These are phyloP conservation scores for Jacaranda copaia DNA, from an alignment of 257 asterid genomes.

Conservation along the genomic window DNA sequence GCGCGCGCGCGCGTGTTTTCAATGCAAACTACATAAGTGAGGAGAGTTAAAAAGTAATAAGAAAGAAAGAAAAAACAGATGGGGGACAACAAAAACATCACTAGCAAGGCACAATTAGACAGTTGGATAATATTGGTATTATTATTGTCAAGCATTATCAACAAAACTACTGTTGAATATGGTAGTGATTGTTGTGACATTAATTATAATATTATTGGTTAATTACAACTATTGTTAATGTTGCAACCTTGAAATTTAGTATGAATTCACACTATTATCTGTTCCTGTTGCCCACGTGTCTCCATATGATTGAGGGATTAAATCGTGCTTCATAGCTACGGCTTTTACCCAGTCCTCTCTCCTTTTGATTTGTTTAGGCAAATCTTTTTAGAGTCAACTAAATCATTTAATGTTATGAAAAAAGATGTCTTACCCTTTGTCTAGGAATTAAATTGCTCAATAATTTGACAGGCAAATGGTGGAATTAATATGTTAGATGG, in stretches of 20 bases:
- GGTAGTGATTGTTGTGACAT: conserved; percentile 32
- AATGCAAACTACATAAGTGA: too few relatives aligned
- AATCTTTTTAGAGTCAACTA: conserved; percentile 47
- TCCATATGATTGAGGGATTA: conserved; percentile 23
- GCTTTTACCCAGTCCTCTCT: conserved; percentile 1
- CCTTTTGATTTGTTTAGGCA: conserved; percentile 21
- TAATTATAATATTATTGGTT: conserved; percentile 19
- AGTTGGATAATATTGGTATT: too few relatives aligned
- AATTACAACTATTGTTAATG: conserved; percentile 12
- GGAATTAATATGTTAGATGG: neutral
- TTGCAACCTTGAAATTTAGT: conserved; percentile 18
- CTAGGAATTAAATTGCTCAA: conserved; percentile 31
- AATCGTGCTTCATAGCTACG: neutral
- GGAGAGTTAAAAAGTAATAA: too few relatives aligned
- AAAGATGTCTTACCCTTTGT: conserved; percentile 14
- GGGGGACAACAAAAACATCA: too few relatives aligned
- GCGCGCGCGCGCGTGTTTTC: too few relatives aligned
- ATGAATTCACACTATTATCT: neutral
- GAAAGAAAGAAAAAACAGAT: too few relatives aligned
- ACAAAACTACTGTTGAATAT: conserved; percentile 28
- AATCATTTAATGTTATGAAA: conserved; percentile 35
- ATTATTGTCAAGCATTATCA: conserved; percentile 28
- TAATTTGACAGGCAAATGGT: conserved; percentile 3
- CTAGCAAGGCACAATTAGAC: too few relatives aligned
- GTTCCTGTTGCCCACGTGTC: neutral